Conservation (phyloP, 73 alveolate species). For the Symbiodinium pilosum region DNA sequence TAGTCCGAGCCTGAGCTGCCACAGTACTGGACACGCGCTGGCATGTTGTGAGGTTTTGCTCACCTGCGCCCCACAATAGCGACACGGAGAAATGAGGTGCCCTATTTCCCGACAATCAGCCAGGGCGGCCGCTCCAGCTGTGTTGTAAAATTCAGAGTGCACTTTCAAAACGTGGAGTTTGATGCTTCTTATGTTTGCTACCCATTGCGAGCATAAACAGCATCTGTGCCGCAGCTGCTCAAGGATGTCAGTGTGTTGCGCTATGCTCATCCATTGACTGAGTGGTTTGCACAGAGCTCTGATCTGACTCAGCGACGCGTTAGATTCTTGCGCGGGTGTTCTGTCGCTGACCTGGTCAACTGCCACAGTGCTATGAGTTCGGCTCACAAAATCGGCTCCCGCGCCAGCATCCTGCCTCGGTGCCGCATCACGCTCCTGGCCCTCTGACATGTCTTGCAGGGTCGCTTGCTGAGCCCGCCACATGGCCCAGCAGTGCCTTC, state of each 20-base stretch:
- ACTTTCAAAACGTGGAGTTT: not conserved
- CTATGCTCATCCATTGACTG: not conserved
- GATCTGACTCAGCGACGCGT: no score
- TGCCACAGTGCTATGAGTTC: no score
- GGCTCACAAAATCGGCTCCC: no score
- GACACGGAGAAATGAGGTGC: not conserved
- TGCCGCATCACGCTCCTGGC: no score
- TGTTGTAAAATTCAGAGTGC: not conserved
- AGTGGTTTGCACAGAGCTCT: no score
- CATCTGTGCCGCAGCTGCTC: not conserved
- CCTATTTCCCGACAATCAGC: not conserved
- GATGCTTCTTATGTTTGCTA: not conserved
- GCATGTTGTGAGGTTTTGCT: not conserved
- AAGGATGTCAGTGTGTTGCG: not conserved
- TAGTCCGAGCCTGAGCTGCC: no score
- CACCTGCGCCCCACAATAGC: not conserved
- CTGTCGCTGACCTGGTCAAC: no score
- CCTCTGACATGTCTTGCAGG: no score
- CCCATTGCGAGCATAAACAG: not conserved
- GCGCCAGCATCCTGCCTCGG: no score
- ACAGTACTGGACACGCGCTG: not conserved
- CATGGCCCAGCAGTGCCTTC: not conserved
- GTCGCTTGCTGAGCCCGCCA: not conserved
- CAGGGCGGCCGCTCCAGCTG: not conserved
- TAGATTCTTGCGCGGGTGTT: no score